A percentile compares a stretch with the other conserved stretches of the same genome.
Conservation (phyloP, 2,329 filamentous ascomycete species). For the Pseudogymnoascus destructans region DNA sequence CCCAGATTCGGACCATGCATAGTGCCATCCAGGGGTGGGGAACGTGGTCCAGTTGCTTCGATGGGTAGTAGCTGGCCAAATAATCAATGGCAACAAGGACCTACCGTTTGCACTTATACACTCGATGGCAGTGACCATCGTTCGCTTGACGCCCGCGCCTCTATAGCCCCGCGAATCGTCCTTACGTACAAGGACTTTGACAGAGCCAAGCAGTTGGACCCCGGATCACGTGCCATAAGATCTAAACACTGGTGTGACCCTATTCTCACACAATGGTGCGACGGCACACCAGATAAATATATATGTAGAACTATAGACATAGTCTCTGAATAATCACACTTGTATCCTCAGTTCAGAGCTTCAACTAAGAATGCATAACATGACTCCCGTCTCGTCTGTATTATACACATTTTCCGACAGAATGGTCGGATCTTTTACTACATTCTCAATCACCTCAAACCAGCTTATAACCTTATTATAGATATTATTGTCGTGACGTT, state of each 20-base stretch:
- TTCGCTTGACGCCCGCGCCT: conserved; percentile 20
- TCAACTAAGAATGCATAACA: conserved; percentile 23
- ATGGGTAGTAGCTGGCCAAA: conserved; percentile 22
- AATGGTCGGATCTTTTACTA: conserved; percentile 15
- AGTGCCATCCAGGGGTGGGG: conserved; percentile 23
- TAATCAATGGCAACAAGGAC: conserved; percentile 21
- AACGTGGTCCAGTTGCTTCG: conserved; percentile 22
- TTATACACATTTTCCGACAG: conserved; percentile 16
- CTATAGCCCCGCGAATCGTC: conserved; percentile 18
- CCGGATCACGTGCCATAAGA: no score
- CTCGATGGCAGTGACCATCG: no score
- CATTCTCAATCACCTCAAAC: no score
- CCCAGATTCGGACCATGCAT: conserved; percentile 18
- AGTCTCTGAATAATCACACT: no score
- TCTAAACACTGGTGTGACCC: no score
- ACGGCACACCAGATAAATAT: no score
- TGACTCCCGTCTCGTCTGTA: conserved; percentile 18
- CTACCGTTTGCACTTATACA: no score
- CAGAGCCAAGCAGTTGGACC: conserved; percentile 20
- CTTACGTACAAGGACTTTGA: conserved; percentile 25
- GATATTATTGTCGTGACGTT: no score
- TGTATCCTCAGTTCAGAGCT: no score
- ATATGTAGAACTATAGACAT: no score
- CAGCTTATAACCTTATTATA: no score
- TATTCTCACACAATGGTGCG: no score